These are phyloP conservation scores for Mycena sanguinolenta DNA, from an alignment of 768 basidiomycete species.

Conservation along the genomic window DNA sequence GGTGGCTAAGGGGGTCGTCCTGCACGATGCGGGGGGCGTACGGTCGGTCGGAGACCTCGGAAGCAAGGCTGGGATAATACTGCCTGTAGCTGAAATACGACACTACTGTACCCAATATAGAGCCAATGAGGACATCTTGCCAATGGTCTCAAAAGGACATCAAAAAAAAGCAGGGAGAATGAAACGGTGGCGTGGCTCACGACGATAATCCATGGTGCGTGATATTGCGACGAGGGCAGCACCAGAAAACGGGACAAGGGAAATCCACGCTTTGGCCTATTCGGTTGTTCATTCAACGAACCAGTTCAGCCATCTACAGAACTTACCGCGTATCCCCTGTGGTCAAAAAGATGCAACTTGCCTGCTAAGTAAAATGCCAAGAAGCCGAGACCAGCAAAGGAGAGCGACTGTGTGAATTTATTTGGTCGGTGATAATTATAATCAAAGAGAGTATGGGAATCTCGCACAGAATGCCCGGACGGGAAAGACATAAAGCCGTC, in stretches of 20 bases:
- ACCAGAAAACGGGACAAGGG: constrained; percentile 80
- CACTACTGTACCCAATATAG: constrained; percentile 77
- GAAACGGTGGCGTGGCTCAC: constrained; percentile 55
- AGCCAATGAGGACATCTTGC: constrained; percentile 90
- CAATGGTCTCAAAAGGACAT: constrained; percentile 78
- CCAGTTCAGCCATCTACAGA: not conserved
- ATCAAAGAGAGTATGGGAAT: not conserved
- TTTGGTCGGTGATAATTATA: not conserved
- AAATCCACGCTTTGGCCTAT: constrained; percentile 87
- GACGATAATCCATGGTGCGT: constrained; percentile 93
- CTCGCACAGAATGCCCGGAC: constrained; percentile 88
- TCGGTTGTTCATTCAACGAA: constrained; percentile 35
- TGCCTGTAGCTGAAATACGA: constrained; percentile 86
- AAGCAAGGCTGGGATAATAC: constrained; percentile 83
- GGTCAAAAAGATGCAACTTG: constrained; percentile 92
- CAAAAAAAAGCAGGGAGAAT: constrained; percentile 21
- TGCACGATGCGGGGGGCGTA: constrained; percentile 75
- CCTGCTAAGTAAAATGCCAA: constrained; percentile 91
- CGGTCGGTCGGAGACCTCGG: constrained; percentile 75
- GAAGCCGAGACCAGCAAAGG: constrained; percentile 94
- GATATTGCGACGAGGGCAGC: constrained; percentile 86
- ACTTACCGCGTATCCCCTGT: constrained; percentile 76
- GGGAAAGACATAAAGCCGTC: constrained; percentile 89
- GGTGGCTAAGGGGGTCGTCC: constrained; percentile 56
- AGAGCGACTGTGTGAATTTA: constrained; percentile 24